Evolutionary conservation across 768 basidiomycete species (phyloP).

Genomic region (Phallus indusiatus): DNA sequence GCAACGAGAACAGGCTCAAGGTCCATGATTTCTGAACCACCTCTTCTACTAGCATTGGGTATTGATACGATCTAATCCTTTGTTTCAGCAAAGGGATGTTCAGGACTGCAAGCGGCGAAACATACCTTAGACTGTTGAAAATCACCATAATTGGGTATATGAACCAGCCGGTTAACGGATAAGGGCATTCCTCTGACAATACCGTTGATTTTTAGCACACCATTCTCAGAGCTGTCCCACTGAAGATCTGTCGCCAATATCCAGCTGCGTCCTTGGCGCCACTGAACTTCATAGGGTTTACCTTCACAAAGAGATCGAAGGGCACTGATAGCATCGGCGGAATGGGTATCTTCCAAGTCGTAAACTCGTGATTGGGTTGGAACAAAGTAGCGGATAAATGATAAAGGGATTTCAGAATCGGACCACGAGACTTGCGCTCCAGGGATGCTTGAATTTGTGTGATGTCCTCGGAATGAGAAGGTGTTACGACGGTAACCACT

Average conservation of each 20-base stretch:
- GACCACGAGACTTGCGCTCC: slow-evolving; percentile 47
- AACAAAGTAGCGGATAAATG: slow-evolving; percentile 93
- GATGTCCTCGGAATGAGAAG: slow-evolving; percentile 28
- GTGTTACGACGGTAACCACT: slow-evolving; percentile 64
- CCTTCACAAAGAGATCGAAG: slow-evolving; percentile 79
- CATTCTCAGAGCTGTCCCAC: slow-evolving; percentile 37
- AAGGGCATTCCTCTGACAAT: slow-evolving; percentile 71
- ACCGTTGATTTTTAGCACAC: slow-evolving; percentile 69
- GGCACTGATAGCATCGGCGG: slow-evolving; percentile 61
- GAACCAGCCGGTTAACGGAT: slow-evolving; percentile 77
- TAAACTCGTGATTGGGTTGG: slow-evolving; percentile 71
- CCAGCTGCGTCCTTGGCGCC: slow-evolving; percentile 76
- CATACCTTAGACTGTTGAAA: slow-evolving; percentile 73
- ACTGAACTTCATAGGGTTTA: slow-evolving; percentile 66
- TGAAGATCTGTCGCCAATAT: slow-evolving; percentile 58
- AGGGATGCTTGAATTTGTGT: slow-evolving; percentile 18
- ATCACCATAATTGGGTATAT: slow-evolving; percentile 83
- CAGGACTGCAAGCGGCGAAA: not conserved
- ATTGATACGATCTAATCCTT: slow-evolving; percentile 59
- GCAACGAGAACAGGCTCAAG: slow-evolving; percentile 57
- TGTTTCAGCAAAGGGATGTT: not conserved
- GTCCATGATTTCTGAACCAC: slow-evolving; percentile 41
- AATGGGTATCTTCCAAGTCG: slow-evolving; percentile 43
- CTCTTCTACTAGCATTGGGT: slow-evolving; percentile 32
- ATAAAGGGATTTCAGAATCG: slow-evolving; percentile 82